These are phyloP conservation scores for Nitzschia sp. DNA, from an alignment of 108 stramenopile genomes.

Conservation along the genomic window DNA sequence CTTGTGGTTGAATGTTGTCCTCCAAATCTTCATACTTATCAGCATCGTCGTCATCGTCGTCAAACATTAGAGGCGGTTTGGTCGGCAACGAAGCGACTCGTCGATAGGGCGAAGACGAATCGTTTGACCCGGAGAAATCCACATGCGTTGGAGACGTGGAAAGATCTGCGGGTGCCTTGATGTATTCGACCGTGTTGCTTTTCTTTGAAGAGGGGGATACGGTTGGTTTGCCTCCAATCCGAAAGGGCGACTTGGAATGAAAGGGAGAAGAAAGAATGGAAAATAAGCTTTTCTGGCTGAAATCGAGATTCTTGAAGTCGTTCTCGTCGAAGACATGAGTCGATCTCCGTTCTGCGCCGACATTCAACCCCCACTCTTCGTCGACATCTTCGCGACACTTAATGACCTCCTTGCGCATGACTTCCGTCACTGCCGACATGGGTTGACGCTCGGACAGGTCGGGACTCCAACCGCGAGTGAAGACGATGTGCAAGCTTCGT, in stretches of 20 bases:
- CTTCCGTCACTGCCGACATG: not conserved
- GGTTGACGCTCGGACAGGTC: conserved; percentile 9
- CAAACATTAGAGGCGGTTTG: conserved; percentile 1
- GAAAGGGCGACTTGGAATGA: not conserved
- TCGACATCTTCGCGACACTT: not conserved
- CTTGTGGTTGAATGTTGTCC: not conserved
- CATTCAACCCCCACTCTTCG: not conserved
- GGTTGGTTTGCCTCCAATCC: not conserved
- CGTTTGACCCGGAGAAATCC: not conserved
- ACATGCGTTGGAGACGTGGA: not conserved
- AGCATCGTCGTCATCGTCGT: not conserved
- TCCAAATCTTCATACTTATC: not conserved
- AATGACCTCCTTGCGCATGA: not conserved
- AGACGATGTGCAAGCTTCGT: conserved; percentile 1
- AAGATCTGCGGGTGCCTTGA: not conserved
- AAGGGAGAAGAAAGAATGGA: not conserved
- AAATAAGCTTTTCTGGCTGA: not conserved
- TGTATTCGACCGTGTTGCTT: not conserved
- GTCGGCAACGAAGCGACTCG: not conserved
- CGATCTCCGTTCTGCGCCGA: not conserved
- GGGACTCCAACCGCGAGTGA: conserved; percentile 27
- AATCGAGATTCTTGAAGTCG: not conserved
- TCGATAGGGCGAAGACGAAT: not conserved
- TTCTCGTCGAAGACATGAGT: conserved; percentile 6
- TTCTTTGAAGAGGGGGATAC: not conserved